Percentiles rank a stretch among this genome's conserved stretches.
phyloP scores from a whole-genome alignment of 768 basidiomycete genomes.

The Hygrophoropsis aurantiaca region DNA sequence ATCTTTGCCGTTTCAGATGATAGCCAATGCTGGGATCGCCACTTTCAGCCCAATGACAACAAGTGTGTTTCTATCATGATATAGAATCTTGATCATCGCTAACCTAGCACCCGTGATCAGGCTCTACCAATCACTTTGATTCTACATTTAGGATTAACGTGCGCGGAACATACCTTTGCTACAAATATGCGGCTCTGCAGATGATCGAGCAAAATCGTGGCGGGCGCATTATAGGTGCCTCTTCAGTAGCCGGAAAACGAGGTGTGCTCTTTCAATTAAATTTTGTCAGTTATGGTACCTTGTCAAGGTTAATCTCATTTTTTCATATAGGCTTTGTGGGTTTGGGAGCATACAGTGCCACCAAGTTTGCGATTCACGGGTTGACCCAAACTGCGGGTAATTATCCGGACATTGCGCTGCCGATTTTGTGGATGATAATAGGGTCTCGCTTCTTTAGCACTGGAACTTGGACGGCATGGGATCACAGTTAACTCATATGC shows the following conservation, averaged over 20 bases:
- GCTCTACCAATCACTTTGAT: slow-evolving; percentile 23
- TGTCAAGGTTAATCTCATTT: too few relatives aligned
- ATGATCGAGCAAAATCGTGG: slow-evolving; percentile 40
- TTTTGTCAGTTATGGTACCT: too few relatives aligned
- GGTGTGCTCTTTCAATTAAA: slow-evolving; percentile 22
- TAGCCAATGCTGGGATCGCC: slow-evolving; percentile 45
- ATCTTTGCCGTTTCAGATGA: slow-evolving; percentile 29
- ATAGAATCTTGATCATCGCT: background rate
- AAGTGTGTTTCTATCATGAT: background rate
- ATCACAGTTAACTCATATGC: slow-evolving; percentile 23
- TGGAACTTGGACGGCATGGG: background rate
- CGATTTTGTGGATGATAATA: background rate
- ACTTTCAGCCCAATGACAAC: slow-evolving; percentile 22
- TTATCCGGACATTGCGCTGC: background rate
- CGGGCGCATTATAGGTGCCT: slow-evolving; percentile 38
- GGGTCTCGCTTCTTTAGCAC: background rate
- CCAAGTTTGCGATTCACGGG: slow-evolving; percentile 38
- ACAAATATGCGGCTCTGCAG: slow-evolving; percentile 37
- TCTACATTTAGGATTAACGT: slow-evolving; percentile 29
- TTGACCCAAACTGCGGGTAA: slow-evolving; percentile 38
- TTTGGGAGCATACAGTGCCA: slow-evolving; percentile 32
- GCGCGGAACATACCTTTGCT: slow-evolving; percentile 35
- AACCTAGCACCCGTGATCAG: background rate
- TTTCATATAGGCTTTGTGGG: too few relatives aligned
- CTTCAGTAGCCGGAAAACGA: slow-evolving; percentile 29